phyloP scores from a whole-genome alignment of 768 basidiomycete species.

The Suillus alpinus region DNA sequence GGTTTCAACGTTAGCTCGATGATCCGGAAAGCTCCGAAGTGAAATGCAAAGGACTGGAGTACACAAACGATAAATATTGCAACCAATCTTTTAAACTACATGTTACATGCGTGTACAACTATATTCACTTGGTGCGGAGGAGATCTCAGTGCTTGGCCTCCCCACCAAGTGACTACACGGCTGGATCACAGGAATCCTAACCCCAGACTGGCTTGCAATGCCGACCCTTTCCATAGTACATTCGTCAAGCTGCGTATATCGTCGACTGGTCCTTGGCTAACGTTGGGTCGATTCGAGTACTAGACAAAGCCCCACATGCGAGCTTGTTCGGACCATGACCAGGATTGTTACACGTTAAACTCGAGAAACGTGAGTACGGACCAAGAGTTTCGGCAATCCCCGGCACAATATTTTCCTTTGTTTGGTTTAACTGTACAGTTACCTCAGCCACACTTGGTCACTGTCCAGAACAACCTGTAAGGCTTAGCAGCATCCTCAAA shows the following conservation, averaged over 20 bases:
- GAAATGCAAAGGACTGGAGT: not conserved
- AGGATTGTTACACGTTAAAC: not conserved
- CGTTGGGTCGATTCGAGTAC: no score
- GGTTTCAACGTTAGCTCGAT: not conserved
- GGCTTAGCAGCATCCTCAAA: conserved; percentile 28
- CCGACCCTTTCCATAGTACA: not conserved
- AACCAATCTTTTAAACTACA: not conserved
- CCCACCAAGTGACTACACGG: no score
- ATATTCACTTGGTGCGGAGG: not conserved
- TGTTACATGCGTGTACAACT: not conserved
- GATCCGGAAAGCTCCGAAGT: not conserved
- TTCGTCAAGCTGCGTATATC: not conserved
- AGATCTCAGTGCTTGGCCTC: no score
- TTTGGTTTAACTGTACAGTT: conserved; percentile 33
- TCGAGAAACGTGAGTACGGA: not conserved
- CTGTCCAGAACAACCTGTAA: conserved; percentile 10
- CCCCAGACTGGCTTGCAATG: not conserved
- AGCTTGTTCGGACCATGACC: no score
- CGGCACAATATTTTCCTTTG: conserved; percentile 16
- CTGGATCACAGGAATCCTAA: no score
- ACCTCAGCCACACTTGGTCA: conserved; percentile 29
- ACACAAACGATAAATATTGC: not conserved
- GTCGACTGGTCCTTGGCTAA: not conserved
- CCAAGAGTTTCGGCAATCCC: conserved; percentile 2
- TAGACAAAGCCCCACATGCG: no score